Evolutionary conservation across 1,284 basidiomycete species (phyloP).

Genomic region (Porogramme epimiltina): DNA sequence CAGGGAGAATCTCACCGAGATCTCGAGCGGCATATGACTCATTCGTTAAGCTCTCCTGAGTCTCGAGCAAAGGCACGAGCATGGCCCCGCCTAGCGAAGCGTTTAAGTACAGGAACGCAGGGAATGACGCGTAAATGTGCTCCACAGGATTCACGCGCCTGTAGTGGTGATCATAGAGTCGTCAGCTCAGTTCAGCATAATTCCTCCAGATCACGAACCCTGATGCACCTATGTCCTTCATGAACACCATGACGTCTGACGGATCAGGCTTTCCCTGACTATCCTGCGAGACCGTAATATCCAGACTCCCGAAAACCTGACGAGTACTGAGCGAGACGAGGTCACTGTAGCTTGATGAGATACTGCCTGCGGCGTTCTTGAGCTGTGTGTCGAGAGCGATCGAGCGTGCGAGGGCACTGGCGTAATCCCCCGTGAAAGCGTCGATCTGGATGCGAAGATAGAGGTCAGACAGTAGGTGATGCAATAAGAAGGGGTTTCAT

Average conservation of each 20-base stretch:
- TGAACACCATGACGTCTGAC: slow-evolving; percentile 48
- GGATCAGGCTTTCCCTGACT: slow-evolving; percentile 36
- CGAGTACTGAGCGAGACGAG: slow-evolving; percentile 42
- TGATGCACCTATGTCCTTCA: slow-evolving; percentile 35
- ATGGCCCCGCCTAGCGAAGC: slow-evolving; percentile 40
- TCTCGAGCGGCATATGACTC: slow-evolving; percentile 42
- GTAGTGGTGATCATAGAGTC: neutral
- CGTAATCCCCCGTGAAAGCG: slow-evolving; percentile 29
- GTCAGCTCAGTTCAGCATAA: too few species aligned
- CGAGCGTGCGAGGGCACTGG: slow-evolving; percentile 21
- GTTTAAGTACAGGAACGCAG: slow-evolving; percentile 49
- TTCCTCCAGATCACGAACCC: neutral
- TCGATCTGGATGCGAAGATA: slow-evolving; percentile 23
- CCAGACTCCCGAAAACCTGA: slow-evolving; percentile 42
- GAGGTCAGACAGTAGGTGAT: neutral
- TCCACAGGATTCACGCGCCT: slow-evolving; percentile 47
- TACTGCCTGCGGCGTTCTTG: slow-evolving; percentile 18
- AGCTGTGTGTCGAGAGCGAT: slow-evolving; percentile 28
- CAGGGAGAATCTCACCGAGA: slow-evolving; percentile 35
- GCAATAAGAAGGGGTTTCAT: slow-evolving; percentile 2
- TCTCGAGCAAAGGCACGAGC: slow-evolving; percentile 47
- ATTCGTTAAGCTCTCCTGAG: slow-evolving; percentile 33
- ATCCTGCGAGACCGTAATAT: slow-evolving; percentile 37
- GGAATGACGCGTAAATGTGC: slow-evolving; percentile 48
- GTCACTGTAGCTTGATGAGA: slow-evolving; percentile 38